Evolutionary conservation across 2,329 filamentous ascomycete species (phyloP), one percentile per base, ranked within the genome.

Genomic region (Huntiella bhutanensis): DNA sequence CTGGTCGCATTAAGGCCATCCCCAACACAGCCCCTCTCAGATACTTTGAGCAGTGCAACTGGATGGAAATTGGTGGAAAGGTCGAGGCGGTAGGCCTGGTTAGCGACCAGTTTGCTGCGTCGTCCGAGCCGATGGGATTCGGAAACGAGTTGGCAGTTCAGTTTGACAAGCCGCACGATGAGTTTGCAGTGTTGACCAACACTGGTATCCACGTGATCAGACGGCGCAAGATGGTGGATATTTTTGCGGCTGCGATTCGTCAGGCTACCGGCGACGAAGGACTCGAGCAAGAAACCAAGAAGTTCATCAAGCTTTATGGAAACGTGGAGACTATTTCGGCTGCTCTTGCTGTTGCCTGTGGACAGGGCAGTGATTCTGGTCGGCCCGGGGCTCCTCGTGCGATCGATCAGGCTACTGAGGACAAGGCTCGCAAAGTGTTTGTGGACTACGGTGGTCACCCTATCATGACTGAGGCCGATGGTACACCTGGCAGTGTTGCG

Each of bases 61-160:
- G 80, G 75, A 68, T 95, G 33, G 74, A 79, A 3, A 67, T 98
- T 15, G 76, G 77, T 19, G 70, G 82, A 55, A 71, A 71, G 33
- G 77, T 80, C 5, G 79, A 93, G 57, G 84, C 82, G 53, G 74
- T 95, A 48, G 85, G 86, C 2, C 63, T 86, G 10, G 75, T 85
- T 22, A 83, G 80, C 1, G 71, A 73, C 42, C 74, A 82, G 0
- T 88, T 86, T 54, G 71, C 76, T 12, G 81, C 82, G 7, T 70
- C 77, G 0, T 64, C 64, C 8, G 72, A 75, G 19, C 82, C 83
- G 0, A 58, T 76, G 16, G 88, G 87, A 0, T 96, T 94, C 55
- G 87, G 88, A 8, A 98, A 98, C 54, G 91, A 98, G 62, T 68
- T 96, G 47, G 85, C 91, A 1, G 81, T 93, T n/a, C 92, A 98